Evolutionary conservation across 257 asterid species (phyloP), one percentile per base, ranked within the genome.

Genomic region (Coffea eugenioides): DNA sequence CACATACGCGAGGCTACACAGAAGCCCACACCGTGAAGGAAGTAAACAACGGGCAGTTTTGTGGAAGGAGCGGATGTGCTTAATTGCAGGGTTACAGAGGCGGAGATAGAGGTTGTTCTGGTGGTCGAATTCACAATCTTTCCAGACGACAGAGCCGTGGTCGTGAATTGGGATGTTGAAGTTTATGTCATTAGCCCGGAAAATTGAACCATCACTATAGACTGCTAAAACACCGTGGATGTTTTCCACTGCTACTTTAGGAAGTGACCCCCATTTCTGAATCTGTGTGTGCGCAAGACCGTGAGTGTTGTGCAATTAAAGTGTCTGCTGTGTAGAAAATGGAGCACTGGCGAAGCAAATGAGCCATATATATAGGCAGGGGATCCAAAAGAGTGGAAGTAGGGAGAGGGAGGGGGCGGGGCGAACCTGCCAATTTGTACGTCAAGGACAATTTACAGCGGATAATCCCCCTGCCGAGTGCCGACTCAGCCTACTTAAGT

Each of bases 1-100:
- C 93, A 94, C 52, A 91, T 83, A 62, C 96, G 77, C 21, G 95
- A 91, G 48, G 95, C 97, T 34, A 91, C 21, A 87, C 98, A 94
- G 80, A 92, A 94, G 21, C 97, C 98, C 11, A 97, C 98, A 66
- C 97, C 97, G 78, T 85, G 98, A 83, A 92, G 71, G 81, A 86
- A 92, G 88, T 45, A 87, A 11, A 92, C 51, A 21, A 92, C 74
- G 64, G 96, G 92, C 71, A 89, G 91, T 10, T 52, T 69, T 49
- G 43, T 12, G 51, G 61, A 0, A 5, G 48, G 45, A 56, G 75
- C 48, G 45, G 87, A 0, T 13, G 85, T 0, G 36, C 13, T 72
- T 45, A 25, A 73, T 0, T 97, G 96, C 68, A n/a, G n/a, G n/a
- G n/a, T 83, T 87, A 83, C 92, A 93, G 74, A 92, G 91, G 59